These are phyloP conservation scores for Petasospora rhodanensis DNA, from an alignment of 1,139 yeast species.

Conservation along the genomic window DNA sequence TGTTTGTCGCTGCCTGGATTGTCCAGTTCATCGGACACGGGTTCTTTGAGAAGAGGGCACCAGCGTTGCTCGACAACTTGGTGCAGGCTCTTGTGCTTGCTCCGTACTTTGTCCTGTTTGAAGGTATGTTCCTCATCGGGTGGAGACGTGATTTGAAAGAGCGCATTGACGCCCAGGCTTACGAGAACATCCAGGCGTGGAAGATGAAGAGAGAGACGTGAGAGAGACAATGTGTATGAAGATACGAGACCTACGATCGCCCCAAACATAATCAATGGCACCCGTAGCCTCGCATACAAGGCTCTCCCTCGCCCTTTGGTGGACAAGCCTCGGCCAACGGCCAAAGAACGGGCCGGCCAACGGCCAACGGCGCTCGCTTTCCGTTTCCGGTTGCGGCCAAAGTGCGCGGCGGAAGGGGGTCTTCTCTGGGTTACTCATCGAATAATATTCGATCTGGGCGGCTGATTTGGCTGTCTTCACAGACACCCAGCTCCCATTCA, in stretches of 20 bases:
- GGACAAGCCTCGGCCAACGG: no score
- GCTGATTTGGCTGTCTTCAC: no score
- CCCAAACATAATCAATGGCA: background rate
- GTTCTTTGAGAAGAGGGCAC: constrained; percentile 73
- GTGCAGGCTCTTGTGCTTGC: constrained; percentile 86
- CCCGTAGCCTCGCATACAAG: no score
- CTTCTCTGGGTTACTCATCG: no score
- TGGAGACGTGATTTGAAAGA: constrained; percentile 49
- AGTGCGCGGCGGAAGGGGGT: no score
- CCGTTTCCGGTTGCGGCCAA: no score
- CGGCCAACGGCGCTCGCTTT: no score
- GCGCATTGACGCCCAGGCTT: constrained; percentile 50
- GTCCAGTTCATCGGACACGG: constrained; percentile 92
- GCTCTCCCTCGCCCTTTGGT: no score
- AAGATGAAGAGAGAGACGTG: constrained; percentile 6
- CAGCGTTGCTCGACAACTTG: constrained; percentile 80
- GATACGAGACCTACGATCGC: no score
- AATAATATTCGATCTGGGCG: no score
- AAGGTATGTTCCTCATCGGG: constrained; percentile 66
- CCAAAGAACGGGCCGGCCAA: no score
- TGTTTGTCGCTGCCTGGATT: constrained; percentile 63
- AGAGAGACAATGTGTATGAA: background rate
- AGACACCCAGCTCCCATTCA: no score
- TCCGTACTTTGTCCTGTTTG: constrained; percentile 84
- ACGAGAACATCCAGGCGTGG: constrained; percentile 17